Evolutionary conservation across 768 basidiomycete species (phyloP).

Genomic region (Boletus bicolor): DNA sequence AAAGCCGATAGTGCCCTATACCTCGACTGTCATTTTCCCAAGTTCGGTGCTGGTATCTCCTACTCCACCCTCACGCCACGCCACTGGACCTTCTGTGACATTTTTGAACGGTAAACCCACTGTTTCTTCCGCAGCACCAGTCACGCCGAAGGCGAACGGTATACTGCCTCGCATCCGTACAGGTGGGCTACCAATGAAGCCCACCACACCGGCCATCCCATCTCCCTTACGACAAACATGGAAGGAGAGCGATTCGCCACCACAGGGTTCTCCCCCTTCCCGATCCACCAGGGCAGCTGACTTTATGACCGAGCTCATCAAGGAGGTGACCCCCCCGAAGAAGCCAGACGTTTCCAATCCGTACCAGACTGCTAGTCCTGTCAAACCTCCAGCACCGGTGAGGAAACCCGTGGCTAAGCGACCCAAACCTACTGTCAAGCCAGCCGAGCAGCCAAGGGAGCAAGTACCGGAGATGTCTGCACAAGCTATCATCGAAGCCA

Average conservation of each 20-base stretch:
- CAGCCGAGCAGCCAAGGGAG: slow-evolving; percentile 31
- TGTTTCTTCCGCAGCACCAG: slow-evolving; percentile 16
- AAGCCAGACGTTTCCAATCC: slow-evolving; percentile 72
- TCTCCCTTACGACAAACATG: slow-evolving; percentile 77
- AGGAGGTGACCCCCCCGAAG: slow-evolving; percentile 64
- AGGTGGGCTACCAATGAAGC: slow-evolving; percentile 41
- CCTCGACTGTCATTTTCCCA: slow-evolving; percentile 25
- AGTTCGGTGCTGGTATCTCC: slow-evolving; percentile 32
- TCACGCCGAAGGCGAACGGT: slow-evolving; percentile 29
- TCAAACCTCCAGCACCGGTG: slow-evolving; percentile 46
- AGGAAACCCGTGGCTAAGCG: slow-evolving; percentile 42
- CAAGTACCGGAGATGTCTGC: slow-evolving; percentile 41
- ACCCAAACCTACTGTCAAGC: slow-evolving; percentile 32
- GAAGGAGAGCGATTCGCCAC: slow-evolving; percentile 45
- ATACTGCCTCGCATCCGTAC: slow-evolving; percentile 39
- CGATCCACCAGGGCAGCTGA: slow-evolving; percentile 63
- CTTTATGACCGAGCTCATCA: slow-evolving; percentile 67
- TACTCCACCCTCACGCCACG: slow-evolving; percentile 30
- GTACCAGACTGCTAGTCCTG: slow-evolving; percentile 70
- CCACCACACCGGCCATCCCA: slow-evolving; percentile 61
- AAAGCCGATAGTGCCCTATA: slow-evolving; percentile 27
- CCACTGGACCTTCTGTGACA: slow-evolving; percentile 26
- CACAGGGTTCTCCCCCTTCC: slow-evolving; percentile 30
- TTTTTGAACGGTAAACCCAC: slow-evolving; percentile 26
- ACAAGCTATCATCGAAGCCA: slow-evolving; percentile 74